A percentile compares a stretch with the other conserved stretches of the same genome.
Conservation (phyloP, 495 filamentous ascomycete genomes). For the Lophiostoma macrostomum region DNA sequence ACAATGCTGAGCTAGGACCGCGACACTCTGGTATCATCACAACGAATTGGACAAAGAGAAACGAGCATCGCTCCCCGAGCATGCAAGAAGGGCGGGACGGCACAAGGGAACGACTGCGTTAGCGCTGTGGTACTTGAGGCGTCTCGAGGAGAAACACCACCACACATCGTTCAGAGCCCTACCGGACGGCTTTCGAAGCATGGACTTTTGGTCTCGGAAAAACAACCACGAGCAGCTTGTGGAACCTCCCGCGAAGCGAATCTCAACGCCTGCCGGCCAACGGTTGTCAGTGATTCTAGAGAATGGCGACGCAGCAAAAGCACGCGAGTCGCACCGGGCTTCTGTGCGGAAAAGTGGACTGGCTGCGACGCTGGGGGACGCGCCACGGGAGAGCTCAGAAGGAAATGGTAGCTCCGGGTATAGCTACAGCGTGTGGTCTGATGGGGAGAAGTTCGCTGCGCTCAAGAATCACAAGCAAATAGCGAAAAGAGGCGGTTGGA, state of each 20-base stretch:
- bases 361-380: constrained; percentile 9
- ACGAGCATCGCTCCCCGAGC: no score
- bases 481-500: constrained; percentile 38
- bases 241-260: constrained; percentile 29
- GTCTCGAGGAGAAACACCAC: not conserved
- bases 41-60: no score
- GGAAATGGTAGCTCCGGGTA: constrained; percentile 13
- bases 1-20: no score
- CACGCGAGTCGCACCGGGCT: constrained; percentile 16
- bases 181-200: not conserved
- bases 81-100: not conserved
- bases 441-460: constrained; percentile 22
- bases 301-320: constrained; percentile 14
- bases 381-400: constrained; percentile 28
- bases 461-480: constrained; percentile 31
- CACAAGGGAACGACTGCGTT: not conserved
- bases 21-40: no score
- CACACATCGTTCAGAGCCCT: not conserved
- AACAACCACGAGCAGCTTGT: constrained; percentile 1
- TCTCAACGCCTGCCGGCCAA: constrained; percentile 36
- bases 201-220: constrained; percentile 20
- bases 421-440: constrained; percentile 28
- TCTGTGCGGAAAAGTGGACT: constrained; percentile 23
- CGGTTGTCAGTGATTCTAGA: constrained; percentile 41
- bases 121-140: not conserved